Base-by-base conservation (phyloP, 2,329 filamentous ascomycete genomes). In the Byssothecium circinans region DNA sequence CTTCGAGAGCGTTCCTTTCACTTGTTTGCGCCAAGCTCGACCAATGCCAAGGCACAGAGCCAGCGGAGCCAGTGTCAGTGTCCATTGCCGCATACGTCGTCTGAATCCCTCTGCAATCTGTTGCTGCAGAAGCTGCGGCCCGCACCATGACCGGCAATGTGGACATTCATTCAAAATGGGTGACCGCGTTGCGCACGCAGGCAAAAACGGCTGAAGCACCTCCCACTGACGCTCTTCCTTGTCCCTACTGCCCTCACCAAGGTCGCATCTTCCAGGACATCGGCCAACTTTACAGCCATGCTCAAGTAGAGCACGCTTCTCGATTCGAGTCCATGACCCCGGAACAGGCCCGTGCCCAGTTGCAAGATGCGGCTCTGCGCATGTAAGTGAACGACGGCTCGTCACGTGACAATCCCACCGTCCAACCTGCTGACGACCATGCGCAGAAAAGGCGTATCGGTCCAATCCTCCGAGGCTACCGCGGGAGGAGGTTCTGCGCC, bases 241-340 rank as follows among this genome's bases (percentile, higher is more conserved):
- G 69, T 50, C 68, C 69, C 1, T 70, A 62, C 37, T 60, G 61
- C 20, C 46, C 43, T 4, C 61, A 65, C 19, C 45, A 57, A 8
- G 61, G 60, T 1, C 53, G 61, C 1, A 60, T 65, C 0, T 72
- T 72, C 47, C 64, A 64, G 8, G 55, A 8, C 25, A 17, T 60
- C 1, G 56, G 62, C 12, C 60, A 65, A 23, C 48, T 71, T 1
- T 52, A 52, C 27, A 41, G 48, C 23, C 69, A 72, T 45, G 61
- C 53, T 8, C 58, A 44, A n/a, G 35, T 49, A 2, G 62, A 69
- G 8, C 69, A 72, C 51, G 37, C 45, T 7, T 37, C 53, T 1
- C 48, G 57, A 5, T 30, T 70, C n/a, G 37, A 53, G 8, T 55
- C 42, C 4, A 25, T 66, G 15, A 49, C 54, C 17, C 51, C 57